Evolutionary conservation across 768 basidiomycete species (phyloP), one percentile per base, ranked within the genome.

Genomic region (Phylloporus sp.): DNA sequence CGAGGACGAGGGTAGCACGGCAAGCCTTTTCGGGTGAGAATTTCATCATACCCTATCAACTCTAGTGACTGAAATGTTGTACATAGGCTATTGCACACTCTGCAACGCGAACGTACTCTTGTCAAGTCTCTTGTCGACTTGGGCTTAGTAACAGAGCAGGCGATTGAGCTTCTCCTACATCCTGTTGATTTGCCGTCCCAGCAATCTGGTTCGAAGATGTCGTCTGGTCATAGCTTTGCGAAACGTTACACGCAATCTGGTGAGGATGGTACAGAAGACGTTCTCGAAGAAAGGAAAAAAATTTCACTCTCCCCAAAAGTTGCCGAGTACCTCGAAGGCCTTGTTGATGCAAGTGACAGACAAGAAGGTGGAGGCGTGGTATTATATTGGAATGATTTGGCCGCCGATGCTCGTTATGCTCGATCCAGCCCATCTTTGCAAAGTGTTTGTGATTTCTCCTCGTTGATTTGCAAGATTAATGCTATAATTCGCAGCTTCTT

Each of bases 261-360:
- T 13, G 49, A 15, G 35, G 45, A 16, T 22, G 45, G 44, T 2
- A 13, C 13, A 2, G 50, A 51, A 58, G 93, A 90, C 73, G 92
- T 89, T 60, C 90, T 80, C 69, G 55, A 52, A 23, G 58, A 48
- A 40, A 53, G 92, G 75, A 97, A 90, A 15, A 90, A 86, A 56
- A 94, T 93, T 79, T 93, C 93, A 61, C 90, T 97, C 50, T 23
- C 64, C n/a, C 57, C 57, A 6, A 69, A 65, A 44, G 24, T 49
- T 41, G 42, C 60, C 5, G 69, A 65, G 32, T 64, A 57, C 26
- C 55, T 69, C 4, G 86, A 89, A 48, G 90, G 86, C 1, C 58
- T 97, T n/a, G 86, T 95, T 51, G 97, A 98, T 68, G 87, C 93
- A 1, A 92, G 88, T 52, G 95, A 99, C 68, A 74, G 90, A 16